Evolutionary conservation across 768 basidiomycete genomes (phyloP).

Genomic region (Daedaleopsis sinensis): DNA sequence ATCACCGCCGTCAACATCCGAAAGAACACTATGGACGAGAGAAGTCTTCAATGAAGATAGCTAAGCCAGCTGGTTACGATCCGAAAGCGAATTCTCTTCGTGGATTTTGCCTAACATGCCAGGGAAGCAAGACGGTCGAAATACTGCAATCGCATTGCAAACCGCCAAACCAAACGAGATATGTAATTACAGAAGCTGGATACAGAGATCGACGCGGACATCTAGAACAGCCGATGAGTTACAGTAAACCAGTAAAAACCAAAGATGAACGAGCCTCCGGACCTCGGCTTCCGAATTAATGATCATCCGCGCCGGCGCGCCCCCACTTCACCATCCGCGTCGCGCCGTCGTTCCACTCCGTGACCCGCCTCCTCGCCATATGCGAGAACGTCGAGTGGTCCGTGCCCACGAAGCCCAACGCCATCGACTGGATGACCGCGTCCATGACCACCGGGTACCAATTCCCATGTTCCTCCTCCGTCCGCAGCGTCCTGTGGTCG

Average conservation of each 20-base stretch:
- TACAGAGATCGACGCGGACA: no score
- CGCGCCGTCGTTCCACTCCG: constrained; percentile 62
- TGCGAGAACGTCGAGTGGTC: constrained; percentile 70
- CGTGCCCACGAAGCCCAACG: constrained; percentile 72
- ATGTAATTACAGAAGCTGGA: no score
- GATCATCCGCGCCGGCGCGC: constrained; percentile 51
- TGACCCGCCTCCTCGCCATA: constrained; percentile 59
- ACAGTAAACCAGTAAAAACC: no score
- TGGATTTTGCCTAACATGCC: constrained; percentile 3
- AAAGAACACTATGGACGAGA: no score
- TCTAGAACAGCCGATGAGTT: no score
- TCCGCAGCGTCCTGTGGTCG: constrained; percentile 32
- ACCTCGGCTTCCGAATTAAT: constrained; percentile 34
- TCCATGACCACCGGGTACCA: constrained; percentile 72
- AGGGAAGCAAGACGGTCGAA: neutral
- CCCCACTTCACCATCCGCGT: constrained; percentile 61
- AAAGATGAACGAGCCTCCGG: no score
- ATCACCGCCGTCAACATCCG: no score
- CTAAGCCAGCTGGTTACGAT: neutral
- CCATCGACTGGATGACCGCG: constrained; percentile 66
- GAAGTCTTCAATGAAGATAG: no score
- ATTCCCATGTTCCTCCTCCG: constrained; percentile 35
- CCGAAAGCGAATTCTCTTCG: neutral
- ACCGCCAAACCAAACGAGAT: no score
- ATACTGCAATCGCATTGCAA: no score